These are phyloP conservation scores for Hemileia vastatrix DNA, from an alignment of 1,284 basidiomycete genomes.

Conservation along the genomic window DNA sequence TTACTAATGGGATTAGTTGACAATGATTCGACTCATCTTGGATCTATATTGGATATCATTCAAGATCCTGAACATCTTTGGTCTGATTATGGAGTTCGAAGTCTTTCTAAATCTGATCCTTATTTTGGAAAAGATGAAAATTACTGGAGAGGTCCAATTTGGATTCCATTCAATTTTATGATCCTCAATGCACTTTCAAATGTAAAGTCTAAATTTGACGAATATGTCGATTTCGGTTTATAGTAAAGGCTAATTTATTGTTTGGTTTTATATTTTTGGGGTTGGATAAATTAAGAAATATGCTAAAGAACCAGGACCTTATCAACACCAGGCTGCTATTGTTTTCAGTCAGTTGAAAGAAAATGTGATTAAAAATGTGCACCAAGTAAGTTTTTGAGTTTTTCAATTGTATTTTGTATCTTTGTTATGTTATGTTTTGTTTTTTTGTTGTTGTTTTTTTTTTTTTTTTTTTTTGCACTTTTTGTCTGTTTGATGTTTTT, in stretches of 20 bases:
- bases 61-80: conserved; percentile 72
- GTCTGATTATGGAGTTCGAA: conserved; percentile 80
- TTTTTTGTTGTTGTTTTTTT: not conserved
- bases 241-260: not conserved
- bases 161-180: conserved; percentile 94
- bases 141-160: conserved; percentile 92
- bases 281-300: conserved; percentile 56
- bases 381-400: conserved; percentile 53
- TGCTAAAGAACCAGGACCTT: conserved; percentile 64
- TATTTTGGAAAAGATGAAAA: conserved; percentile 83
- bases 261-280: not conserved
- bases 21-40: conserved; percentile 64
- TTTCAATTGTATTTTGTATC: not conserved
- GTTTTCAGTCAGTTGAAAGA: conserved; percentile 69
- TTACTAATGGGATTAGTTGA: conserved; percentile 70
- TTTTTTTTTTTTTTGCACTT: not conserved
- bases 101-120: conserved; percentile 70
- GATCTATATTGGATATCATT: conserved; percentile 65
- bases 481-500: not conserved
- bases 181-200: conserved; percentile 65
- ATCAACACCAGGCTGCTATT: conserved; percentile 60
- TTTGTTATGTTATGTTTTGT: not conserved
- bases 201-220: conserved; percentile 49
- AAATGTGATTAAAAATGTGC: conserved; percentile 76
- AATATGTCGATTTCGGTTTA: too few relatives aligned